Evolutionary conservation across 1,284 basidiomycete genomes (phyloP).

Genomic region (Fomes fomentarius): DNA sequence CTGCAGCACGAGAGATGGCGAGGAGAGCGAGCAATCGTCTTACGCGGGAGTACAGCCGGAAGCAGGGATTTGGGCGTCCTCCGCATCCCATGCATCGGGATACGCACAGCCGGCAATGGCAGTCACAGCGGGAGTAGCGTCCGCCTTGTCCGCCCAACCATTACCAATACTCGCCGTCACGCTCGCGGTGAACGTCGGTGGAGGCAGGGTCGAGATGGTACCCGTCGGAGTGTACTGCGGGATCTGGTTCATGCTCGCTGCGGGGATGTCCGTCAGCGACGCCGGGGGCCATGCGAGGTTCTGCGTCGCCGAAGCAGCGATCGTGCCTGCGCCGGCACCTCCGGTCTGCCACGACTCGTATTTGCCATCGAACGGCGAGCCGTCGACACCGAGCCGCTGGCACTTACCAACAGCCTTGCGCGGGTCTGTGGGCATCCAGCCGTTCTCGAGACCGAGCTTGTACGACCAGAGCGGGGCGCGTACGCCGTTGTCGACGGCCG

Average conservation of each 20-base stretch:
- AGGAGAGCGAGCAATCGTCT: not conserved
- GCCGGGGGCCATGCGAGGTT: slow-evolving; percentile 63
- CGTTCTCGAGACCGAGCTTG: slow-evolving; percentile 74
- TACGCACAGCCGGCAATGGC: slow-evolving; percentile 24
- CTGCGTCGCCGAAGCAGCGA: slow-evolving; percentile 47
- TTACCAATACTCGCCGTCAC: slow-evolving; percentile 56
- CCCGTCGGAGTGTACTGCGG: slow-evolving; percentile 78
- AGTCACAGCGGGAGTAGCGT: slow-evolving; percentile 58
- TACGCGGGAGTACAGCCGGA: not conserved
- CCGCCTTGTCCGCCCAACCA: slow-evolving; percentile 74
- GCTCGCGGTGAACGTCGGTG: slow-evolving; percentile 38
- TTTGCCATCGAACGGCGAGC: slow-evolving; percentile 53
- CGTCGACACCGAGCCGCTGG: slow-evolving; percentile 48
- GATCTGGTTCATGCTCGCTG: slow-evolving; percentile 45
- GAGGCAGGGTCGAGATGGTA: slow-evolving; percentile 57
- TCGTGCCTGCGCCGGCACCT: slow-evolving; percentile 68
- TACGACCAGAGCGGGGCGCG: slow-evolving; percentile 83
- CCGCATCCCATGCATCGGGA: not conserved
- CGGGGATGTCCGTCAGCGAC: slow-evolving; percentile 45
- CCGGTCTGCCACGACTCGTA: slow-evolving; percentile 79
- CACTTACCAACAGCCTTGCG: slow-evolving; percentile 71
- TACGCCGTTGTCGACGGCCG: slow-evolving; percentile 55
- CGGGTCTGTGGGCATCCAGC: slow-evolving; percentile 85
- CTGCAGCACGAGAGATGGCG: not conserved
- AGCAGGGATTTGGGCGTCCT: not conserved